Evolutionary conservation across 2,329 filamentous ascomycete species (phyloP).

Genomic region (Xylariaceae sp.): DNA sequence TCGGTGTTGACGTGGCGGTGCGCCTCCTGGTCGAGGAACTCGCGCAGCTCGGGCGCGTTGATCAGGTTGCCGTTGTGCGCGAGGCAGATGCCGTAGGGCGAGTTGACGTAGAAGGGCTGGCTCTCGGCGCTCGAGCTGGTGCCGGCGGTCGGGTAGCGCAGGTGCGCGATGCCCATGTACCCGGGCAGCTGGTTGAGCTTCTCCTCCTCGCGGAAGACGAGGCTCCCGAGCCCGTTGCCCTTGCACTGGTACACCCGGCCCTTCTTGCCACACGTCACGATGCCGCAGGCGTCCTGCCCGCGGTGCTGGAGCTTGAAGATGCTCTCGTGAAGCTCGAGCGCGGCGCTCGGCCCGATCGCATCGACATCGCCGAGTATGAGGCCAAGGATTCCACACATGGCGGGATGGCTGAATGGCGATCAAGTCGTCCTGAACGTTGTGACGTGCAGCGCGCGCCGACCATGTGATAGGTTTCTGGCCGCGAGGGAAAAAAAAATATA

Average conservation of each 20-base stretch:
- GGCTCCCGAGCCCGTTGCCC: conserved; percentile 65
- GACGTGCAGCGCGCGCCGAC: no score
- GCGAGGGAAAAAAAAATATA: no score
- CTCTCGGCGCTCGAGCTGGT: conserved; percentile 61
- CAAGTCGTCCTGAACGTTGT: no score
- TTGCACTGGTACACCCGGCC: conserved; percentile 71
- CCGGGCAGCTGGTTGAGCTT: conserved; percentile 62
- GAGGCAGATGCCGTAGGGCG: conserved; percentile 61
- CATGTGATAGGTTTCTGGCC: no score
- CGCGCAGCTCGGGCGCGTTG: conserved; percentile 60
- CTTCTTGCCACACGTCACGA: conserved; percentile 62
- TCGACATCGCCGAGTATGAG: no score
- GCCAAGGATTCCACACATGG: no score
- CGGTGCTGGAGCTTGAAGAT: conserved; percentile 29
- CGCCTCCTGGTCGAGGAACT: conserved; percentile 42
- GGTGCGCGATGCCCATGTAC: conserved; percentile 66
- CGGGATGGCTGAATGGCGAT: no score
- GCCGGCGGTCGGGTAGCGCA: conserved; percentile 70
- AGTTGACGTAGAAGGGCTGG: conserved; percentile 76
- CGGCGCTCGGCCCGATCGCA: no score
- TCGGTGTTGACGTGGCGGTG: conserved; percentile 60
- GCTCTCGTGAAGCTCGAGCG: conserved; percentile 12
- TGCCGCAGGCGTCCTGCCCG: conserved; percentile 46
- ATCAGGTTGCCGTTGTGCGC: conserved; percentile 72
- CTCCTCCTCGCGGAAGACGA: conserved; percentile 65